phyloP scores from a whole-genome alignment of 2,329 filamentous ascomycete species.

The Fusarium chaquense region DNA sequence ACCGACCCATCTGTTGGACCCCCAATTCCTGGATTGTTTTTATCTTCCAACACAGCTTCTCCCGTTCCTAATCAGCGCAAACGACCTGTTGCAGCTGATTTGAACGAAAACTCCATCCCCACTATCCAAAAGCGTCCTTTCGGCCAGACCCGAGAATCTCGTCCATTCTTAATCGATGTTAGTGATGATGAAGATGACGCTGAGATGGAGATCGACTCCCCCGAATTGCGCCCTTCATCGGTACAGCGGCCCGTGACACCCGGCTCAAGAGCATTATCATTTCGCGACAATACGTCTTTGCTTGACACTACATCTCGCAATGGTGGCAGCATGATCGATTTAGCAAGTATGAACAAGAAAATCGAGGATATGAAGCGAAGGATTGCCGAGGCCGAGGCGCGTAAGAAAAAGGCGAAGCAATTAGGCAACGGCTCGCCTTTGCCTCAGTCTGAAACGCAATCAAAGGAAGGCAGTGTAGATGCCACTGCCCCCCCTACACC shows the following conservation, averaged over 20 bases:
- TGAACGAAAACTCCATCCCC: conserved; percentile 66
- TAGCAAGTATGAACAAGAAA: conserved; percentile 66
- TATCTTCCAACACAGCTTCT: conserved; percentile 49
- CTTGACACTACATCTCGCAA: conserved; percentile 54
- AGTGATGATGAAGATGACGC: conserved; percentile 78
- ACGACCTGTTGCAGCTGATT: conserved; percentile 73
- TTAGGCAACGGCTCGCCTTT: conserved; percentile 50
- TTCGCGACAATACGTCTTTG: conserved; percentile 61
- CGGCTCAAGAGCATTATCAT: conserved; percentile 52
- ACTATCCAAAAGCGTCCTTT: conserved; percentile 69
- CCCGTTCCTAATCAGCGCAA: conserved; percentile 48
- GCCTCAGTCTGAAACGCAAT: conserved; percentile 44
- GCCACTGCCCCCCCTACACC: not conserved
- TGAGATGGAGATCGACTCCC: conserved; percentile 75
- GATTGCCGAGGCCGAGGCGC: conserved; percentile 70
- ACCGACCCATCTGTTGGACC: conserved; percentile 32
- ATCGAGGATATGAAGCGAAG: conserved; percentile 71
- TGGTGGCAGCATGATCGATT: conserved; percentile 55
- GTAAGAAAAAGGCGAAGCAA: conserved; percentile 61
- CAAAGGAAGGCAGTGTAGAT: conserved; percentile 47
- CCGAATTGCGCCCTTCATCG: conserved; percentile 56
- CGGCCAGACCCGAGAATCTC: conserved; percentile 68
- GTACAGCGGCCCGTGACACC: conserved; percentile 50
- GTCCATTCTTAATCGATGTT: conserved; percentile 83
- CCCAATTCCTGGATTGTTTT: conserved; percentile 55